Evolutionary conservation across 371 early-diverging fungal species (phyloP).

Genomic region (Mucor lusitanicus): DNA sequence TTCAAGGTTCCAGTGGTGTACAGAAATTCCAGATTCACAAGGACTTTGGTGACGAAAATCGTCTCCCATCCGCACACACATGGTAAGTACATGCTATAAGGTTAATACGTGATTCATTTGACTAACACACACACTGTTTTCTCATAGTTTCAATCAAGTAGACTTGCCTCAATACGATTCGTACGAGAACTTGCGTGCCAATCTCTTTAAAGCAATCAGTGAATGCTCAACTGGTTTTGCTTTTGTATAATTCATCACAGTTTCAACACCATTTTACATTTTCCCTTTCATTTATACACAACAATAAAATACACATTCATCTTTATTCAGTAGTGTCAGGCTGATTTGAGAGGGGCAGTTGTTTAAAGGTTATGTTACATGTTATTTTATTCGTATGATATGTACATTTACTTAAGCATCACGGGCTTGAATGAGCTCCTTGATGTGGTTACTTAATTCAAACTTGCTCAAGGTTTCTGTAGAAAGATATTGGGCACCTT

Average conservation of each 20-base stretch:
- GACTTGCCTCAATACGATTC: conserved; percentile 94
- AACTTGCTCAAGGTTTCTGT: conserved; percentile 46
- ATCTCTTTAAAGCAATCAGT: conserved; percentile 86
- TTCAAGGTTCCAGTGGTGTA: conserved; percentile 94
- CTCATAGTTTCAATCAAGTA: conserved; percentile 93
- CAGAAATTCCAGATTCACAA: conserved; percentile 99
- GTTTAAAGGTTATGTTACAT: not conserved
- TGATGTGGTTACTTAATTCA: conserved; percentile 60
- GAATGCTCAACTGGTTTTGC: conserved; percentile 97
- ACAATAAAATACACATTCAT: not conserved
- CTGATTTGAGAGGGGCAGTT: not conserved
- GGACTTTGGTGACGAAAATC: conserved; percentile 81
- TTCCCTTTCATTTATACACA: not conserved
- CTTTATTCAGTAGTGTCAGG: not conserved
- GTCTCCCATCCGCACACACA: conserved; percentile 98
- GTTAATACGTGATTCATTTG: not conserved
- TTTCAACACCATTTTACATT: not conserved
- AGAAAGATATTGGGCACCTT: conserved; percentile 62
- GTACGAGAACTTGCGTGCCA: conserved; percentile 87
- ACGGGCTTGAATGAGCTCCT: conserved; percentile 46
- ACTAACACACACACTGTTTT: not conserved
- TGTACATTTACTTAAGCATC: conserved; percentile 24
- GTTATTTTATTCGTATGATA: not conserved
- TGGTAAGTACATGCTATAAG: conserved; percentile 66
- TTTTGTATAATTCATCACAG: conserved; percentile 62